Evolutionary conservation across 2,329 filamentous ascomycete species (phyloP).

Genomic region (Cladosporium sp.): DNA sequence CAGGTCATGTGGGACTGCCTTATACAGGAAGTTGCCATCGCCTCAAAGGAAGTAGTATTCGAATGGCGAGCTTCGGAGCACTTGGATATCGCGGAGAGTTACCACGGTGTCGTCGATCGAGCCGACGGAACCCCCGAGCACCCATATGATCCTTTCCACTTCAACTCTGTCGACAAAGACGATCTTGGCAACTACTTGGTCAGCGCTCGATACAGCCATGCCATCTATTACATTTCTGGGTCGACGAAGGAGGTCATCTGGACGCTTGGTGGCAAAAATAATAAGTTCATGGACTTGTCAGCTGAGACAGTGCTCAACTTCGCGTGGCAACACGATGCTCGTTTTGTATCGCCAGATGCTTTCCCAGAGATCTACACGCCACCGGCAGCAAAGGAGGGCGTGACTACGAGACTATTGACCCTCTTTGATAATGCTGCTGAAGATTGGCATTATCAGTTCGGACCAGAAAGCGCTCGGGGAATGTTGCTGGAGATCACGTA

Average conservation of each 20-base stretch:
- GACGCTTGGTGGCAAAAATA: conserved; percentile 42
- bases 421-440: conserved; percentile 50
- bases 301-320: conserved; percentile 25
- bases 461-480: conserved; percentile 24
- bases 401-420: conserved; percentile 41
- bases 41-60: conserved; percentile 39
- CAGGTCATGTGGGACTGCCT: conserved; percentile 35
- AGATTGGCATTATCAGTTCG: conserved; percentile 31
- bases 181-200: conserved; percentile 42
- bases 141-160: conserved; percentile 49
- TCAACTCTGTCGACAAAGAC: conserved; percentile 47
- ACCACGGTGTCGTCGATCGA: conserved; percentile 32
- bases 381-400: conserved; percentile 16
- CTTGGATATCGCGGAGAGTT: conserved; percentile 27
- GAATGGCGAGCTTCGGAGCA: conserved; percentile 45
- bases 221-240: conserved; percentile 41
- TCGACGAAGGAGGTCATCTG: conserved; percentile 39
- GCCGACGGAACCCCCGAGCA: conserved; percentile 38
- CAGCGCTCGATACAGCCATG: conserved; percentile 38
- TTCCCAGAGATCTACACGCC: conserved; percentile 23
- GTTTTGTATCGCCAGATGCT: conserved; percentile 20
- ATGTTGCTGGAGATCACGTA: conserved; percentile 29
- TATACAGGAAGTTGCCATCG: conserved; percentile 44
- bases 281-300: conserved; percentile 30
- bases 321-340: conserved; percentile 31